Base-by-base conservation (phyloP, 306 rosid species). In the Dalbergia oliveri region DNA sequence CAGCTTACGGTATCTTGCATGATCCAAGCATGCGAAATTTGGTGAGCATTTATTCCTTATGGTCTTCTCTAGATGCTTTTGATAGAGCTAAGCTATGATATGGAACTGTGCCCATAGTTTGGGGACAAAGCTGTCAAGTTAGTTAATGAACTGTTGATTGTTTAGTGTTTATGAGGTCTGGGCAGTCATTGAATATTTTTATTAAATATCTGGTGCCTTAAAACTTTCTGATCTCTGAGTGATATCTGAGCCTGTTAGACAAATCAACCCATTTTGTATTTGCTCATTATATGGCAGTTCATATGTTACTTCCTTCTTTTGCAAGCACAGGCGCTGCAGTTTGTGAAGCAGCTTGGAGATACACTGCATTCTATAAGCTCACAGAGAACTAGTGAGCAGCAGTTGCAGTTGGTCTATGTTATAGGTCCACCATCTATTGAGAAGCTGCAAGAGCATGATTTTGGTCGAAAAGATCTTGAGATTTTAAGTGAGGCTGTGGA, bases 351-450 rank as follows among this genome's bases (percentile, higher is more conserved):
- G 84, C 96, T 95, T 47, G 99, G 97, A 71, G 76, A 90, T 65
- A 93, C 95, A 45, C 85, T 95, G 83, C 99, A 91, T 84, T 91
- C 96, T 72, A 86, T 77, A 64, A 77, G 63, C 57, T 86, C 89
- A 5, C 91, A 83, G 73, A 82, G 70, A 64, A 84, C 69, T 53
- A 58, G 66, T 70, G 82, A 77, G 81, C 87, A 83, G 80, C 74
- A 43, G 62, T 78, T 91, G 83, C 96, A 91, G 86, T 77, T 95
- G 87, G 76, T 95, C 51, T 95, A 87, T 69, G 99, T 95, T 69
- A 90, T 95, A 78, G 98, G 99, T 71, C 97, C 99, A 72, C 96
- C 99, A 5, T 92, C 82, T 82, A 90, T 98, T 37, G 90, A 91
- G 87, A 91, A 77, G 71, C 94, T 90, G 82, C 91, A 84, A 83